A percentile compares a stretch with the other conserved stretches of the same genome.
phyloP scores from a whole-genome alignment of 164 flowering plant genomes.

The Hamamelis virginiana region DNA sequence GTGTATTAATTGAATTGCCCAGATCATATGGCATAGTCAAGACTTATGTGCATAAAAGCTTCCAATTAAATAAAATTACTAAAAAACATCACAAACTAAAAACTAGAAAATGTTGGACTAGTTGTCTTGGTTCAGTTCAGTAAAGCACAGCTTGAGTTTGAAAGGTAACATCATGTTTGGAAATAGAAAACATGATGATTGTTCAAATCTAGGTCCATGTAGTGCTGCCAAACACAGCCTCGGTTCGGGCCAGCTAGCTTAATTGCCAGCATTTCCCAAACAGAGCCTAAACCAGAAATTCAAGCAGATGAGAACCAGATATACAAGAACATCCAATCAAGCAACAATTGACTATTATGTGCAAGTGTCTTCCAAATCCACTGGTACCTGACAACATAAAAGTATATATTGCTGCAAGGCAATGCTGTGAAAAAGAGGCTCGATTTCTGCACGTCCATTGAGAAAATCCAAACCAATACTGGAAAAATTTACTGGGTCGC shows the following conservation, averaged over 20 bases:
- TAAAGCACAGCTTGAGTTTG: no score
- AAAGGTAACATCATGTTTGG: no score
- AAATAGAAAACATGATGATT: no score
- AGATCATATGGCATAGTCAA: no score
- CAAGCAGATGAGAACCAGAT: constrained; percentile 3
- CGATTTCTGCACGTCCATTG: constrained; percentile 26
- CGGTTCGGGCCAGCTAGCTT: background rate
- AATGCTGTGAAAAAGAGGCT: constrained; percentile 61
- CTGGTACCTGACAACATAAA: constrained; percentile 77
- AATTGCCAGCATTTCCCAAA: background rate
- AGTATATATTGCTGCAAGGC: constrained; percentile 82
- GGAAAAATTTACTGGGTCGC: constrained; percentile 20
- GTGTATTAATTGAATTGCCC: no score
- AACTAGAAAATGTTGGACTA: no score
- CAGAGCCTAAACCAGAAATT: background rate
- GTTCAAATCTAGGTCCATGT: no score
- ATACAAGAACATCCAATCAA: background rate
- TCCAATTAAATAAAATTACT: no score
- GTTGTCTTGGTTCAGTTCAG: no score
- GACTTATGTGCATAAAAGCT: no score
- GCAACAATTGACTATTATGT: background rate
- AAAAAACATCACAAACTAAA: no score
- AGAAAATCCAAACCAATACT: constrained; percentile 44
- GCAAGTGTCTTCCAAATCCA: background rate
- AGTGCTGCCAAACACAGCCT: no score